phyloP scores from a whole-genome alignment of 1,139 yeast species.

The Saccharomyces hybrid region DNA sequence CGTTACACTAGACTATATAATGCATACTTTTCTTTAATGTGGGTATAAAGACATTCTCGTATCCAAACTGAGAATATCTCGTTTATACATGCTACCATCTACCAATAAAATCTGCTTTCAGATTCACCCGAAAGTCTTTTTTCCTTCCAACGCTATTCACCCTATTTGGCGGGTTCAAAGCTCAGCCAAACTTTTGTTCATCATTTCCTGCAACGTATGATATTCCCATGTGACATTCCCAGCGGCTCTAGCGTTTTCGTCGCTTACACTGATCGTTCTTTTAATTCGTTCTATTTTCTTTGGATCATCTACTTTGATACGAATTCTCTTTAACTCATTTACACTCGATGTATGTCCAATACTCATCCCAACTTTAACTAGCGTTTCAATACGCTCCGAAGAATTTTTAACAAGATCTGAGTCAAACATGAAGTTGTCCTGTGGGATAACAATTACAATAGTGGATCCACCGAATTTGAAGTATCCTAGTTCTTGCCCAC shows the following conservation, averaged over 20 bases:
- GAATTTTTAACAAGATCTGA: slow-evolving; percentile 67
- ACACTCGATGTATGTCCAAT: slow-evolving; percentile 63
- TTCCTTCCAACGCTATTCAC: too few relatives aligned
- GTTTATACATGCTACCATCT: too few relatives aligned
- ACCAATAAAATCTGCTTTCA: too few relatives aligned
- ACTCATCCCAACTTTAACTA: slow-evolving; percentile 85
- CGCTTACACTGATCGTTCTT: slow-evolving; percentile 46
- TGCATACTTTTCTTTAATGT: too few relatives aligned
- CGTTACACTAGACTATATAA: too few relatives aligned
- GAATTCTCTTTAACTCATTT: slow-evolving; percentile 44
- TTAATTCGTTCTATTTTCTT: slow-evolving; percentile 48
- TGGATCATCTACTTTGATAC: slow-evolving; percentile 42
- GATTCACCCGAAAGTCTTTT: too few relatives aligned
- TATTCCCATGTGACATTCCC: slow-evolving; percentile 33
- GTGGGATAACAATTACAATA: slow-evolving; percentile 51
- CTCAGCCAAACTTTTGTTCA: not conserved
- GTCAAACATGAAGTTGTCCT: slow-evolving; percentile 48
- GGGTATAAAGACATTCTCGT: too few relatives aligned
- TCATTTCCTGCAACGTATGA: slow-evolving; percentile 12
- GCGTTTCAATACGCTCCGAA: slow-evolving; percentile 61
- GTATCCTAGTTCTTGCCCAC: slow-evolving; percentile 86
- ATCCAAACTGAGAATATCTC: too few relatives aligned
- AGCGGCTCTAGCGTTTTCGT: slow-evolving; percentile 14
- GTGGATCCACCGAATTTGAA: slow-evolving; percentile 97
- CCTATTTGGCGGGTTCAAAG: not conserved